Conservation (phyloP, 2,329 filamentous ascomycete genomes). For the Claviceps sp. region DNA sequence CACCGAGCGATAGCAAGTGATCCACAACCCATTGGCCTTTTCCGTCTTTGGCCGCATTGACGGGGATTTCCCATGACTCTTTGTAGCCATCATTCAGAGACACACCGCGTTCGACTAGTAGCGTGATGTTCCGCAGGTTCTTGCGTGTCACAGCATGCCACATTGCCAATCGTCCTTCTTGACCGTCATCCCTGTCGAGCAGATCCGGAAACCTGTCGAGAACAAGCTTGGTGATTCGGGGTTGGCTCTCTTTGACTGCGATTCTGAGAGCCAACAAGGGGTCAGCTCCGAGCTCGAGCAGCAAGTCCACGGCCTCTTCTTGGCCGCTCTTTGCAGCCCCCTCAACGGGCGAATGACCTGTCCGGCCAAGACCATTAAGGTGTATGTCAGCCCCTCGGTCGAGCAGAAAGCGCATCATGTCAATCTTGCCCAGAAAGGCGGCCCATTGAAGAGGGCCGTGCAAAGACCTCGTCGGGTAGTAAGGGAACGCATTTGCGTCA, state of each 20-base stretch:
- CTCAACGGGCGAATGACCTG: neutral
- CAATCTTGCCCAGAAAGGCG: neutral
- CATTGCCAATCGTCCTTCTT: neutral
- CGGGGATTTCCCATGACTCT: neutral
- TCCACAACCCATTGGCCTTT: neutral
- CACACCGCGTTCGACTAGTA: neutral
- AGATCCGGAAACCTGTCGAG: neutral
- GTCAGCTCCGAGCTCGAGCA: neutral
- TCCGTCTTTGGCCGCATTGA: neutral
- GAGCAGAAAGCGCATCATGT: neutral
- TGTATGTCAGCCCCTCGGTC: neutral
- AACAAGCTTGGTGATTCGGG: neutral
- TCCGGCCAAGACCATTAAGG: neutral
- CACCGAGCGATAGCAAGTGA: slow-evolving; percentile 1
- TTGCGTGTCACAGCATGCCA: neutral
- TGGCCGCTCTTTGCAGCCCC: neutral
- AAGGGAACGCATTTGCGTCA: neutral
- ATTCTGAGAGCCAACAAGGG: neutral
- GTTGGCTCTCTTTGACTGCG: neutral
- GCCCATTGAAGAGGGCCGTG: neutral
- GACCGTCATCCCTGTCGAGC: neutral
- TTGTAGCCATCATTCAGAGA: neutral
- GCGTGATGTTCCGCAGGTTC: neutral
- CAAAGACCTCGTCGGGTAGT: too few species aligned
- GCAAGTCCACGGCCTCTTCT: neutral